Evolutionary conservation across 306 rosid genomes (phyloP).

Genomic region (Cotoneaster glaucophyllus): DNA sequence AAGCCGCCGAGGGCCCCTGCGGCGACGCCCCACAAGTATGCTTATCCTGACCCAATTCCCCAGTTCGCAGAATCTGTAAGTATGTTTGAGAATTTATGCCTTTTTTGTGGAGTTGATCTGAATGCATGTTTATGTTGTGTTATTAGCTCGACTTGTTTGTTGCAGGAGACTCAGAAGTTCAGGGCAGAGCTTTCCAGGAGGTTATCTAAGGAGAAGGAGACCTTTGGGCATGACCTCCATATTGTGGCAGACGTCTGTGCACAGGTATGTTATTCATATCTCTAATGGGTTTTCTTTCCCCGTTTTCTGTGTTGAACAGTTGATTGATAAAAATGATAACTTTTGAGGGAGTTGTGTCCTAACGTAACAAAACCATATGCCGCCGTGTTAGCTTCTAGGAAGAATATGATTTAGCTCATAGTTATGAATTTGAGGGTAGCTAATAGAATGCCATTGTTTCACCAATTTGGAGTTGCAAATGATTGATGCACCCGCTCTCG

Average conservation of each 20-base stretch:
- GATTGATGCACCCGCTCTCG: no score
- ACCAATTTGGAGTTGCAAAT: not conserved
- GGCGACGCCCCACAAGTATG: slow-evolving; percentile 23
- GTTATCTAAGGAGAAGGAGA: slow-evolving; percentile 42
- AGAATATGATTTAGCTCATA: not conserved
- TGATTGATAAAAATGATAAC: not conserved
- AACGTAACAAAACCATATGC: no score
- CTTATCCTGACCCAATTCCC: slow-evolving; percentile 58
- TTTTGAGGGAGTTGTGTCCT: no score
- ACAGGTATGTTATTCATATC: slow-evolving; percentile 25
- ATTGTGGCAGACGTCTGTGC: slow-evolving; percentile 49
- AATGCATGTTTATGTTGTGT: not conserved
- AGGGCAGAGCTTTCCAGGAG: slow-evolving; percentile 37
- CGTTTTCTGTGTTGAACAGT: not conserved
- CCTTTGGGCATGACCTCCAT: slow-evolving; percentile 49
- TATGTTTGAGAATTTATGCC: not conserved
- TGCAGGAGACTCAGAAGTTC: slow-evolving; percentile 64
- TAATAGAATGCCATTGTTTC: not conserved
- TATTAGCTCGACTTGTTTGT: not conserved
- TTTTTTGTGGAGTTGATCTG: not conserved
- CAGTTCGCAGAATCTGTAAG: slow-evolving; percentile 46
- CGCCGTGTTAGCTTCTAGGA: not conserved
- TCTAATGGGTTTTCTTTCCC: not conserved
- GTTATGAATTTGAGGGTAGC: not conserved
- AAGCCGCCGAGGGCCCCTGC: slow-evolving; percentile 18